These are phyloP conservation scores for Thymus mandschuricus DNA, from an alignment of 257 asterid genomes.

Conservation along the genomic window DNA sequence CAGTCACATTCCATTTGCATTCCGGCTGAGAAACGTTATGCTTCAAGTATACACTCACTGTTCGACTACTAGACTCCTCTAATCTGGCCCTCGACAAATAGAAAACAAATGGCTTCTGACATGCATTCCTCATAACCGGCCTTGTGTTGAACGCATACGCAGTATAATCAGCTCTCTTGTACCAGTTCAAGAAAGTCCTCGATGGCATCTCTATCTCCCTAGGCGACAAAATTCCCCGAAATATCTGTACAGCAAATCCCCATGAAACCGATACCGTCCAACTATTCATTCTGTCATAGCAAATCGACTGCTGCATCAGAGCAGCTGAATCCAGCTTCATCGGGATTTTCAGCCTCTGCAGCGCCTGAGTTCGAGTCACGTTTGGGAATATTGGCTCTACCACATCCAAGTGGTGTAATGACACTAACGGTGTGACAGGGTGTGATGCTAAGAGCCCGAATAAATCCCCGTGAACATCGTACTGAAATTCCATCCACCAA, in stretches of 20 bases:
- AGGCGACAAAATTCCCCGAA: slow-evolving; percentile 76
- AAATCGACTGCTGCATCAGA: slow-evolving; percentile 85
- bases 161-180: slow-evolving; percentile 75
- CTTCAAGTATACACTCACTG: slow-evolving; percentile 51
- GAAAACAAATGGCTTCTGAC: slow-evolving; percentile 78
- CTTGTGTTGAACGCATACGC: slow-evolving; percentile 87
- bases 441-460: slow-evolving; percentile 81
- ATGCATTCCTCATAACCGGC: slow-evolving; percentile 77
- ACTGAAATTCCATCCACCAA: slow-evolving; percentile 45
- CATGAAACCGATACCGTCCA: slow-evolving; percentile 86
- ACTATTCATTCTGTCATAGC: slow-evolving; percentile 57
- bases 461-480: slow-evolving; percentile 73
- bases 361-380: slow-evolving; percentile 60
- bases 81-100: slow-evolving; percentile 54
- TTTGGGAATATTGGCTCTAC: slow-evolving; percentile 88
- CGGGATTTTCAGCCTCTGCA: slow-evolving; percentile 56
- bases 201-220: slow-evolving; percentile 89
- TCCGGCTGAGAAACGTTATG: slow-evolving; percentile 53
- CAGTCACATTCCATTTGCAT: slow-evolving; percentile 70
- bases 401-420: slow-evolving; percentile 85
- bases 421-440: slow-evolving; percentile 74
- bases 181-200: slow-evolving; percentile 90
- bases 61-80: slow-evolving; percentile 41
- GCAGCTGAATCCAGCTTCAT: slow-evolving; percentile 77
- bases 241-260: slow-evolving; percentile 83